These are phyloP conservation scores for Amoeboradix gromovi DNA, from an alignment of 371 early-diverging fungal genomes.

Conservation along the genomic window DNA sequence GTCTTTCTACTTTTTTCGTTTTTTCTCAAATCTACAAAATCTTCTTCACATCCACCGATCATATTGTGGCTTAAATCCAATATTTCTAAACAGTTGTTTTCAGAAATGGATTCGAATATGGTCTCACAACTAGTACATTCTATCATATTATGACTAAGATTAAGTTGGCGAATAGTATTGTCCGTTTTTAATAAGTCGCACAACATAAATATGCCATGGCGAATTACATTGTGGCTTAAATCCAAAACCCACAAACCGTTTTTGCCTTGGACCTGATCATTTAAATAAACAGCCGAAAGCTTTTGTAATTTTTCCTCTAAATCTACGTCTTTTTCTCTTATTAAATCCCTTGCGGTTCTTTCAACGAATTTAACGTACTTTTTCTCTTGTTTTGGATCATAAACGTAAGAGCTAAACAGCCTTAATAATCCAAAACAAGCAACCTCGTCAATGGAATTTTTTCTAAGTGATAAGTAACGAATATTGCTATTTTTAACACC, in stretches of 20 bases:
- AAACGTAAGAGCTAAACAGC: not conserved
- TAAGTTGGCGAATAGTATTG: not conserved
- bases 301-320: not conserved
- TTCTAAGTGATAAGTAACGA: not conserved
- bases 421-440: not conserved
- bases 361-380: not conserved
- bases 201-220: not conserved
- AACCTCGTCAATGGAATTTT: not conserved
- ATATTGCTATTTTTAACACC: not conserved
- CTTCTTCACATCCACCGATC: not conserved
- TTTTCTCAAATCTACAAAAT: not conserved
- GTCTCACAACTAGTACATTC: not conserved
- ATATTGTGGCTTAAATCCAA: not conserved
- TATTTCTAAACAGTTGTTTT: not conserved
- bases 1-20: not conserved
- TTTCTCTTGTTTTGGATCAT: not conserved
- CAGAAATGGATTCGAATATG: not conserved
- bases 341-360: not conserved
- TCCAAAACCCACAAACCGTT: not conserved
- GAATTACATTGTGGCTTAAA: not conserved
- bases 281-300: not conserved
- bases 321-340: not conserved
- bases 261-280: not conserved
- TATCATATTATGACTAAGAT: not conserved
- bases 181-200: not conserved